Evolutionary conservation across 169 alveolate genomes (phyloP).

Genomic region (Perkinsus marinus): DNA sequence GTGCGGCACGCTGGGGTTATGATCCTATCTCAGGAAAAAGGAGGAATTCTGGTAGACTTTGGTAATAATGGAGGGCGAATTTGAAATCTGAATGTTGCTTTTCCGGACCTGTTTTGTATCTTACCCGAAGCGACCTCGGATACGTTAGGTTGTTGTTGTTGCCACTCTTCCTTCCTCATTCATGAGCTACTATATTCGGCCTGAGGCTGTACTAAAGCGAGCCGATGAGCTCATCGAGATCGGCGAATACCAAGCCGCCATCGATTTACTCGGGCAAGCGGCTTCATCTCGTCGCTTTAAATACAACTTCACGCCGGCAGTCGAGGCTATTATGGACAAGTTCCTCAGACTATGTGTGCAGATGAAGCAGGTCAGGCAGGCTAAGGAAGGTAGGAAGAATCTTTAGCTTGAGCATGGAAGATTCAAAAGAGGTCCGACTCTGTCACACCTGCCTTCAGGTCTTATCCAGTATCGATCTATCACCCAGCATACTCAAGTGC

Average conservation of each 20-base stretch:
- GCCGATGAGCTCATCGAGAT: neutral
- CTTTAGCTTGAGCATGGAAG: neutral
- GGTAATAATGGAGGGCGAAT: neutral
- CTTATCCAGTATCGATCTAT: neutral
- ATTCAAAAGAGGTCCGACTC: neutral
- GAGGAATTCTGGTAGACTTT: neutral
- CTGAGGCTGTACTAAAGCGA: neutral
- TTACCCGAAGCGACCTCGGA: neutral
- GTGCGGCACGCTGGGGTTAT: neutral
- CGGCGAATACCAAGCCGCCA: neutral
- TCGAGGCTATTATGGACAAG: neutral
- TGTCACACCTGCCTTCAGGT: neutral
- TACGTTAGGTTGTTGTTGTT: neutral
- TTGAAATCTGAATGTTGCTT: neutral
- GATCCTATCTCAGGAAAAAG: neutral
- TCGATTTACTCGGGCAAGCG: neutral
- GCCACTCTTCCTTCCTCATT: neutral
- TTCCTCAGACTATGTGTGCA: neutral
- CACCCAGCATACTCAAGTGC: neutral
- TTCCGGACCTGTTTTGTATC: neutral
- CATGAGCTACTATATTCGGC: neutral
- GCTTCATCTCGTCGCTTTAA: neutral
- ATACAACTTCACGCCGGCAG: neutral
- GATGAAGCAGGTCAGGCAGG: neutral
- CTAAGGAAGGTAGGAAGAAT: neutral